phyloP scores from a whole-genome alignment of 805 yeast species.

The Lipomyces orientalis region DNA sequence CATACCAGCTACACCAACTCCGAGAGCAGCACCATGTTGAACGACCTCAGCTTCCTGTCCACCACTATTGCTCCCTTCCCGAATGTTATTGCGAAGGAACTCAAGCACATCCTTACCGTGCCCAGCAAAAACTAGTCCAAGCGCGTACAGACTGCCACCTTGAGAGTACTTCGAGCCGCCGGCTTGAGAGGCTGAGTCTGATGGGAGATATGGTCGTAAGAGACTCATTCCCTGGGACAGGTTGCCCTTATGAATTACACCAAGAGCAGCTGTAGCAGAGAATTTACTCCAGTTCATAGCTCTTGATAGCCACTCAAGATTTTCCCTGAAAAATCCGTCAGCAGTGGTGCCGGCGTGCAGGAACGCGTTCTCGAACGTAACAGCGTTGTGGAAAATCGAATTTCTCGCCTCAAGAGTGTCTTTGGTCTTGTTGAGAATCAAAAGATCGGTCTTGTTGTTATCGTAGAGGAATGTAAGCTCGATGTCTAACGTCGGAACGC shows the following conservation, averaged over 20 bases:
- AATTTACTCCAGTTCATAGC: conserved; percentile 99
- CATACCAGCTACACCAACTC: conserved; percentile 97
- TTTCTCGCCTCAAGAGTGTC: conserved; percentile 84
- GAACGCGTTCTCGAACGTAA: conserved; percentile 91
- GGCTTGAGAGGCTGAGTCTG: conserved; percentile 49
- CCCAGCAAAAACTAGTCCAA: conserved; percentile 94
- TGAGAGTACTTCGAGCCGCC: conserved; percentile 64
- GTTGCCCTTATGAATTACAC: conserved; percentile 96
- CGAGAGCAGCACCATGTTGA: conserved; percentile 94
- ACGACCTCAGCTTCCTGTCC: conserved; percentile 77
- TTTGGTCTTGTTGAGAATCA: conserved; percentile 81
- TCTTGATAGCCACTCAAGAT: conserved; percentile 93
- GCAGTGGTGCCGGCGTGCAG: conserved; percentile 96
- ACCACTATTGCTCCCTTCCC: conserved; percentile 47
- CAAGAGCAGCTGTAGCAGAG: conserved; percentile 96
- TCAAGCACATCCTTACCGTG: conserved; percentile 84
- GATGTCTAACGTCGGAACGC: conserved; percentile 92
- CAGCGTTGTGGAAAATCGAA: conserved; percentile 94
- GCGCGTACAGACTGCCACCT: conserved; percentile 93
- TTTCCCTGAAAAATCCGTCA: conserved; percentile 87
- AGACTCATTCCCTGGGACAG: conserved; percentile 86
- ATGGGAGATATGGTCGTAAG: conserved; percentile 90
- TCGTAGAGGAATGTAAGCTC: conserved; percentile 85
- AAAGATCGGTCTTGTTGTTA: conserved; percentile 84
- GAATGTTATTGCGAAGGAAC: conserved; percentile 73